A percentile compares a stretch with the other conserved stretches of the same genome.
These are phyloP conservation scores for Sarocladiaceae sp. DNA, from an alignment of 2,329 filamentous ascomycete genomes.

Conservation along the genomic window DNA sequence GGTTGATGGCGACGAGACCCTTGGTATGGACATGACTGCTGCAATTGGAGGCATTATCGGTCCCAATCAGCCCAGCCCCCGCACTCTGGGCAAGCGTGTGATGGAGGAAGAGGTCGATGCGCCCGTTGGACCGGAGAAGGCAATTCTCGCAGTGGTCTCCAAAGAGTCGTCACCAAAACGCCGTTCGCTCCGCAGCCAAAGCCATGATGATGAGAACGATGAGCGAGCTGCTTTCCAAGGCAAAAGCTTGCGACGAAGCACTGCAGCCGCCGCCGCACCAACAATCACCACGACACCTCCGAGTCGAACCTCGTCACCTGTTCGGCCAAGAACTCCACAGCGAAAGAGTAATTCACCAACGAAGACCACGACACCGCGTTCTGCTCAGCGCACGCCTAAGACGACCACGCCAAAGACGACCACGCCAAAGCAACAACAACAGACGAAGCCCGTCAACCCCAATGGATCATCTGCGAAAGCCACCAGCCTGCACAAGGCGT, in stretches of 20 bases:
- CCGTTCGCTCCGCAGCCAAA: conserved; percentile 17
- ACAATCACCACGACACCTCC: conserved; percentile 14
- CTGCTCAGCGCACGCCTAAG: conserved; percentile 2
- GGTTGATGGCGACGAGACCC: conserved; percentile 30
- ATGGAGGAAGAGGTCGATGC: conserved; percentile 53
- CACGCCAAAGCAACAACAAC: neutral
- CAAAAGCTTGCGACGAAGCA: conserved; percentile 43
- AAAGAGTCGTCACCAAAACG: conserved; percentile 21
- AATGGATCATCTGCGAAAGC: conserved; percentile 17
- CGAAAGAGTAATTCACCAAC: neutral
- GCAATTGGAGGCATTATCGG: conserved; percentile 56
- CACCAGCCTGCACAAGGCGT: neutral
- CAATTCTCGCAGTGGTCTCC: conserved; percentile 22
- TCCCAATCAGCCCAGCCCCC: conserved; percentile 24
- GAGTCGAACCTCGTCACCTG: conserved; percentile 18
- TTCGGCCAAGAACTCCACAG: conserved; percentile 11
- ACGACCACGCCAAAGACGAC: neutral
- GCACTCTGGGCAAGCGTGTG: conserved; percentile 41
- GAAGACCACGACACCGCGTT: neutral
- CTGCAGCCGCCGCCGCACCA: conserved; percentile 30
- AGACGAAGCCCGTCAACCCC: neutral
- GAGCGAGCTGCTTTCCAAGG: conserved; percentile 52
- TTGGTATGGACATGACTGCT: conserved; percentile 63
- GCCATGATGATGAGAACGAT: conserved; percentile 29
- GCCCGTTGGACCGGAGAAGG: conserved; percentile 37